phyloP scores from a whole-genome alignment of 176 grass and related monocot genomes.

The Lolium rigidum region DNA sequence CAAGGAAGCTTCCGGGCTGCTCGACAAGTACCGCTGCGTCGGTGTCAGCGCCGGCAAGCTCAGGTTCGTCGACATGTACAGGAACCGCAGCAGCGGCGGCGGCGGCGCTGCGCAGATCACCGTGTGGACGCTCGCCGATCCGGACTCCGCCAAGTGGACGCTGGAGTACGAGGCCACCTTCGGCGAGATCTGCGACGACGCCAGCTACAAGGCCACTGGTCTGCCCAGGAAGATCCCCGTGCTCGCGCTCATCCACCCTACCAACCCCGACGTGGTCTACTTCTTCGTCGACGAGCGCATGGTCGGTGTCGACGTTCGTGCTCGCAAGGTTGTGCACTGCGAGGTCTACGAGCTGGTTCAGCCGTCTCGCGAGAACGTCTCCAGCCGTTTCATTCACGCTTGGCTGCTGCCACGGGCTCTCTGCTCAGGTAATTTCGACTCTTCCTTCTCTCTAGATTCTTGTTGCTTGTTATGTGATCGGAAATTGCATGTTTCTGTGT shows the following conservation, averaged over 20 bases:
- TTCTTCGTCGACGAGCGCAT: slow-evolving; percentile 4
- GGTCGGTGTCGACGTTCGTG: neutral
- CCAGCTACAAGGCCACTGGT: neutral
- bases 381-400: slow-evolving; percentile 13
- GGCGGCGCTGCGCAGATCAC: neutral
- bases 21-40: slow-evolving; percentile 34
- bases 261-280: slow-evolving; percentile 20
- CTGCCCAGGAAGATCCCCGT: slow-evolving; percentile 4
- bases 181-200: neutral
- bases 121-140: slow-evolving; percentile 29
- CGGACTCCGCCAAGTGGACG: slow-evolving; percentile 24
- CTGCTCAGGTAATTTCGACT: slow-evolving; percentile 1
- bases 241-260: slow-evolving; percentile 18
- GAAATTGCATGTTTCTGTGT: neutral
- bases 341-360: slow-evolving; percentile 7
- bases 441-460: neutral
- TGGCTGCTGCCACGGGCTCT: slow-evolving; percentile 5
- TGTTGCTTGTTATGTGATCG: neutral
- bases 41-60: slow-evolving; percentile 25
- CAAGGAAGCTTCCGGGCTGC: neutral
- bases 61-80: slow-evolving; percentile 23
- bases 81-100: neutral
- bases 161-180: slow-evolving; percentile 21
- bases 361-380: neutral
- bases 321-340: neutral